These are phyloP conservation scores for Apiospora malaysiana DNA, from an alignment of 2,329 filamentous ascomycete species.

Conservation along the genomic window DNA sequence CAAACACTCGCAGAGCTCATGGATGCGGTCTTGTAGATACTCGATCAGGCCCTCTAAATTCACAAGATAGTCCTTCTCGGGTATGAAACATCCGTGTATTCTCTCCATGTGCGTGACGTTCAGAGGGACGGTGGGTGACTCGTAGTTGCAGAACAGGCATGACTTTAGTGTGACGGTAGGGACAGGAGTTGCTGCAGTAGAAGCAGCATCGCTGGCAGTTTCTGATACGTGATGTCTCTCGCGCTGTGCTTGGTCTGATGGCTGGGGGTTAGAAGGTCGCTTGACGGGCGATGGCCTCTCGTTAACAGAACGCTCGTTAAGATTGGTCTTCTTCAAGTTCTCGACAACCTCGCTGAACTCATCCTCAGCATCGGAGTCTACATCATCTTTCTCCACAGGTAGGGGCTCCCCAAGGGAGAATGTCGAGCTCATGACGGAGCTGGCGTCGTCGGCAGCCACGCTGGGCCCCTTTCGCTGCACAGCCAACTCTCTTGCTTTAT, in stretches of 20 bases:
- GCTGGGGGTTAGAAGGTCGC: constrained; percentile 58
- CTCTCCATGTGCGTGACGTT: constrained; percentile 91
- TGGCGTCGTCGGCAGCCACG: constrained; percentile 69
- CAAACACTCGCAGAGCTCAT: constrained; percentile 81
- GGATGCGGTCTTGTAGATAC: constrained; percentile 80
- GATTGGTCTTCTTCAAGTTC: constrained; percentile 70
- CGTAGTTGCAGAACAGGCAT: constrained; percentile 93
- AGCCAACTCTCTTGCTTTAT: constrained; percentile 71
- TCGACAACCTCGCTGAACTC: constrained; percentile 82
- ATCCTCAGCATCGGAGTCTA: constrained; percentile 72
- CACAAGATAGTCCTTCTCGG: constrained; percentile 83
- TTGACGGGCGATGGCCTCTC: constrained; percentile 57
- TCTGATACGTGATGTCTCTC: constrained; percentile 52
- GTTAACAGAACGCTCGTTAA: constrained; percentile 35
- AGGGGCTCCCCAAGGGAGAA: constrained; percentile 89
- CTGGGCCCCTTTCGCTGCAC: constrained; percentile 43
- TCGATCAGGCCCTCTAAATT: constrained; percentile 82
- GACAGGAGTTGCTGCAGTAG: constrained; percentile 47
- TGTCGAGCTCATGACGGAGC: constrained; percentile 86
- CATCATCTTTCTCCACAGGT: constrained; percentile 48
- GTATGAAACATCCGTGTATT: constrained; percentile 90
- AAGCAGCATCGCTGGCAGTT: constrained; percentile 46
- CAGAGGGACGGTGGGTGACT: constrained; percentile 75
- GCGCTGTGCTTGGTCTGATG: constrained; percentile 46
- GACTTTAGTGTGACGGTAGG: constrained; percentile 52